Base-by-base conservation (phyloP, 139 green algal genomes). In the Volvox africanus region DNA sequence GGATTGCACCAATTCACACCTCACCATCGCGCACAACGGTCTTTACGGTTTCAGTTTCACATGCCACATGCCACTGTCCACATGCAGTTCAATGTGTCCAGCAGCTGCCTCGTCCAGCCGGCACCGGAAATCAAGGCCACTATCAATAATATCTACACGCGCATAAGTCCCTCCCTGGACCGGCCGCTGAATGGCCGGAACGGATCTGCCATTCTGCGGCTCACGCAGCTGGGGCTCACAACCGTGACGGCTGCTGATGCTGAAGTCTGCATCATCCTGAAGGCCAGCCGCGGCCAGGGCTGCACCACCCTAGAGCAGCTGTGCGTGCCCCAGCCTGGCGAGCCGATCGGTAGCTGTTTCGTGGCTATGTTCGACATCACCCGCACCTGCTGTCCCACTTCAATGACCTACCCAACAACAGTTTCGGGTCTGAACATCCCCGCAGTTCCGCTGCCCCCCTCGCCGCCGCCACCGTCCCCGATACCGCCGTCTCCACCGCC, bases 251-350 rank as follows among this genome's bases (percentile, higher is more conserved):
- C 71, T 11, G 36, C 22, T 26, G 36, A 61, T 35, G 37, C 79
- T 19, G 22, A 84, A 36, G 37, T 84, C 0, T 84, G 79, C 79
- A 69, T 84, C 36, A 84, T 36, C 37, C 79, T 84, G 36, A 65
- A 35, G 12, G 2, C 37, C 24, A 68, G 35, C 37, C 44, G 50
- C 12, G 79, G 79, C 37, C 24, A 79, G 71, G 37, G 79, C 37
- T 84, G 79, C 79, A 84, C 36, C 79, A 69, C 79, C 36, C 37
- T 84, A 6, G 79, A 84, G 37, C 2, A 67, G 79, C 79, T 84
- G 36, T 84, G 79, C 79, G 79, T 68, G 79, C 12, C 79, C 22
- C 36, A 44, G 19, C 35, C 79, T 1, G 79, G 36, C 22, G 19
- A 30, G 37, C 79, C 79, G 37, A 12, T 17, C 17, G 37, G 79